Evolutionary conservation across 306 rosid genomes (phyloP).

Genomic region (Delonix regia): DNA sequence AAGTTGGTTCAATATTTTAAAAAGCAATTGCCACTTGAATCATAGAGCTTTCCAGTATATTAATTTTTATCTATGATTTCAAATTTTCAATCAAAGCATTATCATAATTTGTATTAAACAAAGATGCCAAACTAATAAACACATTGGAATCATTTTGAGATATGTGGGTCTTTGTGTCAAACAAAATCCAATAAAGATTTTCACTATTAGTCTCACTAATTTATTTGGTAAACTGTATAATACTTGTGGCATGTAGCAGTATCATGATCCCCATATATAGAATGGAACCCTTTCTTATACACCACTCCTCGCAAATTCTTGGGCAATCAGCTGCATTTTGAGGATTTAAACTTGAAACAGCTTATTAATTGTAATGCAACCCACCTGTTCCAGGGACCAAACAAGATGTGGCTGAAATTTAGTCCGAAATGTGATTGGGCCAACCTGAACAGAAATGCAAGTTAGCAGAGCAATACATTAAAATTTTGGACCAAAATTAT

Average conservation of each 20-base stretch:
- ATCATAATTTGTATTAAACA: conserved; percentile 6
- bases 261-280: conserved; percentile 28
- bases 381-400: conserved; percentile 90
- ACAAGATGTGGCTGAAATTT: conserved; percentile 91
- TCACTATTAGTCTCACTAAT: conserved; percentile 1
- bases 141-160: background rate
- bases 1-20: conserved; percentile 2
- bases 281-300: background rate
- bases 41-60: background rate
- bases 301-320: background rate
- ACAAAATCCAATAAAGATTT: background rate
- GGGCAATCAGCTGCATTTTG: conserved; percentile 14
- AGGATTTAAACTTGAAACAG: conserved; percentile 3
- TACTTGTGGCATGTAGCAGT: conserved; percentile 1
- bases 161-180: background rate
- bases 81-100: conserved; percentile 1
- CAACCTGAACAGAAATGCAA: conserved; percentile 60
- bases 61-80: conserved; percentile 5
- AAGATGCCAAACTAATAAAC: conserved; percentile 5
- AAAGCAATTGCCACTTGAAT: background rate
- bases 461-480: conserved; percentile 17
- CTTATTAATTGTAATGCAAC: conserved; percentile 28
- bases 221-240: conserved; percentile 2
- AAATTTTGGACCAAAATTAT: background rate
- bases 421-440: conserved; percentile 80